These are phyloP conservation scores for Suillus lakei DNA, from an alignment of 768 basidiomycete species.

Conservation along the genomic window DNA sequence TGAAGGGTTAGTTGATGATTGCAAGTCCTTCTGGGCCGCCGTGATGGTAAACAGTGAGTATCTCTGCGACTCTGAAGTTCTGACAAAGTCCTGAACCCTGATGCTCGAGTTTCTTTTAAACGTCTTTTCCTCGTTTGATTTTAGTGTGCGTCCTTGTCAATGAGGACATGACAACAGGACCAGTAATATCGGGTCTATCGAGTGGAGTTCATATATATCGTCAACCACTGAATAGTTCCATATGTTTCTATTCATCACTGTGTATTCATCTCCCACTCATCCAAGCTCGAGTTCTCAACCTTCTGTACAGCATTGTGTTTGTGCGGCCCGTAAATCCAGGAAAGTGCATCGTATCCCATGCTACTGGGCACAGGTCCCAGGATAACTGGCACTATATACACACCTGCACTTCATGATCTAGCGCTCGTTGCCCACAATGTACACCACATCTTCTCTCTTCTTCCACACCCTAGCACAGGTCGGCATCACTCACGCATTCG, in stretches of 20 bases:
- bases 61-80: background rate
- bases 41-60: background rate
- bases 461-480: constrained; percentile 56
- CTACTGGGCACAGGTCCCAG: background rate
- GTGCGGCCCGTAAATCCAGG: constrained; percentile 1
- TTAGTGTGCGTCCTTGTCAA: background rate
- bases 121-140: background rate
- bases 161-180: too few species aligned
- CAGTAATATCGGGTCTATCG: background rate
- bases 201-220: too few species aligned
- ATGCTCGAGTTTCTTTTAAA: background rate
- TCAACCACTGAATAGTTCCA: background rate
- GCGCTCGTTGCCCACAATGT: constrained; percentile 35
- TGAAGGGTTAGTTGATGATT: too few species aligned
- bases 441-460: constrained; percentile 67
- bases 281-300: background rate
- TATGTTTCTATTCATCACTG: background rate
- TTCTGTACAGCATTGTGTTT: background rate
- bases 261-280: constrained; percentile 3
- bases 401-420: too few species aligned
- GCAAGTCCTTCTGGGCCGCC: too few species aligned
- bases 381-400: background rate
- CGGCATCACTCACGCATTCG: constrained; percentile 71
- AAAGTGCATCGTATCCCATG: constrained; percentile 1
- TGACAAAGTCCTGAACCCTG: background rate